These are phyloP conservation scores for Rhexocercosporidium sp. DNA, from an alignment of 2,329 filamentous ascomycete genomes.

Conservation along the genomic window DNA sequence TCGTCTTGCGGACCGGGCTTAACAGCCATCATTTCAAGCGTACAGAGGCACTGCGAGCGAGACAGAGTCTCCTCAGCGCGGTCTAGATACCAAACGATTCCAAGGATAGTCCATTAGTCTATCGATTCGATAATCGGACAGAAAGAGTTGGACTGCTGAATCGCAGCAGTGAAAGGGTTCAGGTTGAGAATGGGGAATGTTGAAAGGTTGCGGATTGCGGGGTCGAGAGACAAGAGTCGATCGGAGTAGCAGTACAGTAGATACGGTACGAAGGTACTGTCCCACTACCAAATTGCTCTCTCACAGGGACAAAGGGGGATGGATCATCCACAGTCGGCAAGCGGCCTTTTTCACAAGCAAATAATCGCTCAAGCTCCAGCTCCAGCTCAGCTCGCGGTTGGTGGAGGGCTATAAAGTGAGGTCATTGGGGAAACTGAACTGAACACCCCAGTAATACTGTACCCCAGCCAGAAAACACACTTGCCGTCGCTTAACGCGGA, in stretches of 20 bases:
- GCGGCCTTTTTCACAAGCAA: slow-evolving; percentile 9
- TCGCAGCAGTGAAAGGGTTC: slow-evolving; percentile 36
- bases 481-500: neutral
- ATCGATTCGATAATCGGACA: slow-evolving; percentile 32
- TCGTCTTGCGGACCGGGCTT: slow-evolving; percentile 36
- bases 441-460: neutral
- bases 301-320: neutral
- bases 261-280: slow-evolving; percentile 2
- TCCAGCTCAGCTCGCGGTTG: neutral
- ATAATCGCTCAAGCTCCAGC: neutral
- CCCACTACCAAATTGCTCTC: too few relatives aligned
- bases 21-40: slow-evolving; percentile 49
- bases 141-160: slow-evolving; percentile 30
- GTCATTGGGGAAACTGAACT: neutral
- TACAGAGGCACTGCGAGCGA: slow-evolving; percentile 46
- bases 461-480: neutral
- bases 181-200: neutral
- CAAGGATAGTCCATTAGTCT: slow-evolving; percentile 59
- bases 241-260: neutral
- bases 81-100: slow-evolving; percentile 59
- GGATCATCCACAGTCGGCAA: slow-evolving; percentile 5
- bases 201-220: slow-evolving; percentile 11
- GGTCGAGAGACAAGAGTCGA: neutral
- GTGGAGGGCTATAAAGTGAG: neutral
- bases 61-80: slow-evolving; percentile 63